Evolutionary conservation across 2,329 filamentous ascomycete species (phyloP).

Genomic region (Penicillium sp.): DNA sequence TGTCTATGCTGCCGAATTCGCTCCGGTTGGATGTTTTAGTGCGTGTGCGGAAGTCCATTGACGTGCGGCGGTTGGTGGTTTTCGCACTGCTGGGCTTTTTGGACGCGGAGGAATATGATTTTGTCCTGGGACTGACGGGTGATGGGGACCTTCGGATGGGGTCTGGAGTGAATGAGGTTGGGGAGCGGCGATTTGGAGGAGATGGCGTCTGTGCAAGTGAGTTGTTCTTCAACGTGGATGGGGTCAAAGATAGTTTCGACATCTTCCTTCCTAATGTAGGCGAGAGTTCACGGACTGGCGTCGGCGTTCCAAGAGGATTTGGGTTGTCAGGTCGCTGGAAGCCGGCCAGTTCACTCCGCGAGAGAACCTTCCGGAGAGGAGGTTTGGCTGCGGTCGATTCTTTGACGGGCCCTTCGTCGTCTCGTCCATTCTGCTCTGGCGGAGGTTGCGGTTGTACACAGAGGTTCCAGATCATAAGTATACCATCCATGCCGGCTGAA

Average conservation of each 20-base stretch:
- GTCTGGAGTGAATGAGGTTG: constrained; percentile 34
- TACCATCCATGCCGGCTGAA: constrained; percentile 77
- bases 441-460: constrained; percentile 40
- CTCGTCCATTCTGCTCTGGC: constrained; percentile 39
- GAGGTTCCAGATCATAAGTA: constrained; percentile 75
- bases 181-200: constrained; percentile 38
- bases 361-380: constrained; percentile 82
- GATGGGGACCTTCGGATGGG: constrained; percentile 43
- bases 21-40: constrained; percentile 43
- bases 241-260: constrained; percentile 56
- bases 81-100: constrained; percentile 37
- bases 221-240: constrained; percentile 37
- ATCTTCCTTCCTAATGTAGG: constrained; percentile 58
- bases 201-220: constrained; percentile 38
- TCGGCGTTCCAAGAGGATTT: constrained; percentile 47
- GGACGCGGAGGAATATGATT: constrained; percentile 21
- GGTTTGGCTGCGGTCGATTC: constrained; percentile 63
- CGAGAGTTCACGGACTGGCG: constrained; percentile 50
- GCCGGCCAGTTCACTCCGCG: constrained; percentile 82
- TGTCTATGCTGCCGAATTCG: constrained; percentile 54
- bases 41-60: constrained; percentile 55
- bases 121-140: constrained; percentile 43
- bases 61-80: constrained; percentile 48
- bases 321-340: constrained; percentile 62
- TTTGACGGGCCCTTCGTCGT: constrained; percentile 49